Evolutionary conservation across 2,329 filamentous ascomycete species (phyloP), one percentile per base, ranked within the genome.

Genomic region (Aspergillus viridinutans): DNA sequence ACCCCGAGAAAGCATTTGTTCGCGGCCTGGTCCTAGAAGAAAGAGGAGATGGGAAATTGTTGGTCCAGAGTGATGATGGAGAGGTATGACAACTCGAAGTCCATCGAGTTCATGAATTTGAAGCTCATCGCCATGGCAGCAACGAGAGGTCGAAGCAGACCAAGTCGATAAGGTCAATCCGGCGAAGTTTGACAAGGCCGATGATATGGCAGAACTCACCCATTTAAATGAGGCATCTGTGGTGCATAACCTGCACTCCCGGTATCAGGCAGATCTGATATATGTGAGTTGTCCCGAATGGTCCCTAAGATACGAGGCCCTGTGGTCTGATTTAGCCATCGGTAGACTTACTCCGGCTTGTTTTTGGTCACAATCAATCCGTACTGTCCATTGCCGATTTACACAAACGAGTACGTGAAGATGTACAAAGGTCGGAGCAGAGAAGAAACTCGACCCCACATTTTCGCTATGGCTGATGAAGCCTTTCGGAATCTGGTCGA

Each of bases 141-240:
- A 96, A 85, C 88, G 91, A 64, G 90, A 96, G 70, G 88, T 94
- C 52, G 88, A 93, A 64, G 78, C 84, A 52, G 92, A 97, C 67
- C 89, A 86, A 67, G 92, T 97, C 64, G 95, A 99, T 81, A 97
- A 97, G 77, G 95, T 99, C 79, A 99, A 99, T 76, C 94, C 94
- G 49, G 93, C 93, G 69, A 99, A 99, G 74, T 99, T 99, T 78
- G 94, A 99, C 83, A 99, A 97, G 77, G 93, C 93, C 62, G 92
- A 95, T 78, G 95, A 99, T 75, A 99, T 99, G 94, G 94, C 95
- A 25, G 94, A 99, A 74, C 83, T 99, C 69, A 99, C 94, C 5
- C 94, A 99, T 75, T 80, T 99, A 62, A 99, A 99, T 76, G 94
- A 99, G 77, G 90, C 93, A 23, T 97, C 94, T 0, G 94, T 99